These are phyloP conservation scores for Gomphus sp. DNA, from an alignment of 1,284 basidiomycete genomes.

Conservation along the genomic window DNA sequence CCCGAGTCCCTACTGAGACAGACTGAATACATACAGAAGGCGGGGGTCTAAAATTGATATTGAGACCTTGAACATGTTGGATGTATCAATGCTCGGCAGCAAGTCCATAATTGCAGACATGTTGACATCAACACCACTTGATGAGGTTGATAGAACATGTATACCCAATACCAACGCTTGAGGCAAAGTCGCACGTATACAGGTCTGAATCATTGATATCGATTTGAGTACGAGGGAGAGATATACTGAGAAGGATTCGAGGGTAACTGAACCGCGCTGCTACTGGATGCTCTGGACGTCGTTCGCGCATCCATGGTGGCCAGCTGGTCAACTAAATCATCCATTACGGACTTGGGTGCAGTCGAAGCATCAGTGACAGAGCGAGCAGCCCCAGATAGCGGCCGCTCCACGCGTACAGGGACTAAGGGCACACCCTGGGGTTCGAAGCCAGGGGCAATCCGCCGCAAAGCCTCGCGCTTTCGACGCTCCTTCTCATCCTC, in stretches of 20 bases:
- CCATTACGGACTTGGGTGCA: slow-evolving; percentile 59
- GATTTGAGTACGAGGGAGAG: background rate
- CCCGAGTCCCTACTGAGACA: background rate
- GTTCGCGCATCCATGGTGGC: slow-evolving; percentile 47
- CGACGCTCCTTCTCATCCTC: slow-evolving; percentile 71
- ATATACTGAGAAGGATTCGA: background rate
- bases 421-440: slow-evolving; percentile 47
- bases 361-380: slow-evolving; percentile 8
- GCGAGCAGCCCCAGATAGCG: background rate
- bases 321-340: slow-evolving; percentile 69
- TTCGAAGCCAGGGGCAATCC: slow-evolving; percentile 70
- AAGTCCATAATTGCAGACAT: background rate
- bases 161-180: background rate
- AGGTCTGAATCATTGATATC: background rate
- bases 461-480: slow-evolving; percentile 64
- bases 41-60: too few relatives aligned
- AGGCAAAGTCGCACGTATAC: background rate
- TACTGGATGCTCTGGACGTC: background rate
- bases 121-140: background rate
- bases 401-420: slow-evolving; percentile 31
- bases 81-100: background rate
- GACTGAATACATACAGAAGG: too few relatives aligned
- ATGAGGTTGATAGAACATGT: background rate
- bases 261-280: background rate
- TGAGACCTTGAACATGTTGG: too few relatives aligned